Percentiles rank a stretch among this genome's conserved stretches.
These are phyloP conservation scores for Medicago lupulina DNA, from an alignment of 306 rosid genomes.

Conservation along the genomic window DNA sequence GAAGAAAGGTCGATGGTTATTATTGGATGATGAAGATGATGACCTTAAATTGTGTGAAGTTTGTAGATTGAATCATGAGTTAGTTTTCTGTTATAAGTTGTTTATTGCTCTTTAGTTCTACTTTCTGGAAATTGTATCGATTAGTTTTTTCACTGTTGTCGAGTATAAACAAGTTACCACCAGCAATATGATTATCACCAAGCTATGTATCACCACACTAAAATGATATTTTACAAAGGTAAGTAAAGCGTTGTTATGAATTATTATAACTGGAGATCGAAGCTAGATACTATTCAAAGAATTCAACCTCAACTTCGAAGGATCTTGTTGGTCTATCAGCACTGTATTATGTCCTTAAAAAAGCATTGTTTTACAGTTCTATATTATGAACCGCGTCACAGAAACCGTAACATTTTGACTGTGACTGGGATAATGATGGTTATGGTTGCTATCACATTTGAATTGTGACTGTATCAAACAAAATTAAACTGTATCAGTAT, in stretches of 20 bases:
- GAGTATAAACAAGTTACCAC: too few species aligned
- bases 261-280: neutral
- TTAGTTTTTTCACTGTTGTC: too few species aligned
- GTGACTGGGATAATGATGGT: neutral
- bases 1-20: neutral
- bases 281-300: too few species aligned
- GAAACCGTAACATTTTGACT: neutral
- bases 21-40: neutral
- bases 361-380: neutral
- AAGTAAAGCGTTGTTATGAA: neutral
- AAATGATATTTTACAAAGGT: too few species aligned
- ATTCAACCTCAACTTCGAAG: neutral
- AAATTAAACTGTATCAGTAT: neutral
- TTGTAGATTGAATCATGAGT: conserved; percentile 43
- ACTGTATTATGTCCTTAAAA: neutral
- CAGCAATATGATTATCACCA: too few species aligned
- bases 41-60: conserved; percentile 42
- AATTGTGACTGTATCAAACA: too few species aligned
- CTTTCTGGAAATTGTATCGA: too few species aligned
- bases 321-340: neutral
- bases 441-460: neutral
- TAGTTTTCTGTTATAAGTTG: neutral
- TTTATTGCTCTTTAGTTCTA: neutral
- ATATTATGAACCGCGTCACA: conserved; percentile 7
- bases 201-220: neutral